Conservation (phyloP, 1,284 basidiomycete species). For the Cutaneotrichosporon curvatum region DNA sequence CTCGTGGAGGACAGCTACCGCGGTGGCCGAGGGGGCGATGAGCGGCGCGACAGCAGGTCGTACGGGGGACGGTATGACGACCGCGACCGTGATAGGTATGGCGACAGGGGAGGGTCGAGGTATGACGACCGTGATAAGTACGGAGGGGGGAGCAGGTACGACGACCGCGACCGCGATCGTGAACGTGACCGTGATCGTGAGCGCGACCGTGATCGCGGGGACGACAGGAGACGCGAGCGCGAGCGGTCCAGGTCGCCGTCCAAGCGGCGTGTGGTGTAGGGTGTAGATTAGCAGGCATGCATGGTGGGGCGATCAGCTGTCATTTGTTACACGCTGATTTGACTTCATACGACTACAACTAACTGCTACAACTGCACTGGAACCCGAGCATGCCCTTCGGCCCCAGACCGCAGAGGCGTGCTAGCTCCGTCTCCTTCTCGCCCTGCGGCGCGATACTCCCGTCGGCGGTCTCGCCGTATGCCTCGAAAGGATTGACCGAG, state of each 20-base stretch:
- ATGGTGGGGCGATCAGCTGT: not conserved
- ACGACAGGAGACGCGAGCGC: constrained; percentile 14
- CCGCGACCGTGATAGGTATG: constrained; percentile 20
- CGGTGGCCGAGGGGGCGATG: constrained; percentile 53
- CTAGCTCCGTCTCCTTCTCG: constrained; percentile 58
- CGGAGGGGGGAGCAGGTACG: constrained; percentile 44
- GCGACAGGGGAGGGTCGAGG: constrained; percentile 43
- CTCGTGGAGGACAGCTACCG: constrained; percentile 49
- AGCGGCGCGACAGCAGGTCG: constrained; percentile 39
- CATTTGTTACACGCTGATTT: not conserved
- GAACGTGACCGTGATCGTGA: constrained; percentile 5
- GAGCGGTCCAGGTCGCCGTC: constrained; percentile 17
- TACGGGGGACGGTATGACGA: constrained; percentile 14
- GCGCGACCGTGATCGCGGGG: constrained; percentile 15
- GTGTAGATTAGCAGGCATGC: too few species aligned
- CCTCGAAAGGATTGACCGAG: constrained; percentile 68
- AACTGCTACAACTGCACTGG: constrained; percentile 88
- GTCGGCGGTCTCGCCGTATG: constrained; percentile 69
- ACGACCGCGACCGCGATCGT: constrained; percentile 23
- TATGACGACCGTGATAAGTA: constrained; percentile 43
- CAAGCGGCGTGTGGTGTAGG: constrained; percentile 20
- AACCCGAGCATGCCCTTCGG: constrained; percentile 71
- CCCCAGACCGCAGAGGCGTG: constrained; percentile 67
- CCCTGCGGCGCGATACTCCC: constrained; percentile 57
- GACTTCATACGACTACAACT: constrained; percentile 2